These are phyloP conservation scores for Boletellus deceptivus DNA, from an alignment of 1,284 basidiomycete genomes.

Conservation along the genomic window DNA sequence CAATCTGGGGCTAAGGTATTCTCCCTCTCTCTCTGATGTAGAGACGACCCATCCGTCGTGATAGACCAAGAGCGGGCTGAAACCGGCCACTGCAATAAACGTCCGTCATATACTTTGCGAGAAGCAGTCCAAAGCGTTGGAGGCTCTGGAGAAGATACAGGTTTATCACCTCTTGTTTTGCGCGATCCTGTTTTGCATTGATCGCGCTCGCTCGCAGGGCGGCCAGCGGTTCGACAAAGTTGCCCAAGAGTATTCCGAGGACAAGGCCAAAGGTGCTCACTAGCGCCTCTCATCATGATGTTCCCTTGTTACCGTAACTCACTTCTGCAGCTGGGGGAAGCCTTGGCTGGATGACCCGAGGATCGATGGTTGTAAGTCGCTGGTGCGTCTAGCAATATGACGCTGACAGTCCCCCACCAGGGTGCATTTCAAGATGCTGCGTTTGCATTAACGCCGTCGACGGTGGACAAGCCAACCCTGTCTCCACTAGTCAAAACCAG, in stretches of 20 bases:
- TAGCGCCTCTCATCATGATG: neutral
- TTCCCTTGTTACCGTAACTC: constrained; percentile 4
- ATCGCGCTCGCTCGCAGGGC: constrained; percentile 40
- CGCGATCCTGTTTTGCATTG: neutral
- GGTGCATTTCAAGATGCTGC: constrained; percentile 82
- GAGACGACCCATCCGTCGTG: neutral
- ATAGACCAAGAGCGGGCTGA: constrained; percentile 56
- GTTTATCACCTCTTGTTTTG: constrained; percentile 34
- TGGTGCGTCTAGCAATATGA: neutral
- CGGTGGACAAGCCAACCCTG: constrained; percentile 69
- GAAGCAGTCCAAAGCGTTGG: constrained; percentile 74
- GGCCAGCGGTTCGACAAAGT: constrained; percentile 81
- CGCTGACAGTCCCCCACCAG: constrained; percentile 22
- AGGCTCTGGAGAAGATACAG: constrained; percentile 77
- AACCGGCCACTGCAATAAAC: constrained; percentile 76
- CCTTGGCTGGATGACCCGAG: constrained; percentile 80
- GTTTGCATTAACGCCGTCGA: constrained; percentile 73
- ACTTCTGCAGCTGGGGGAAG: constrained; percentile 67
- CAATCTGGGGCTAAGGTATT: constrained; percentile 30
- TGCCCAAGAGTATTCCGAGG: constrained; percentile 82
- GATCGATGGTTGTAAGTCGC: constrained; percentile 67
- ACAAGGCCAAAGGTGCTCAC: constrained; percentile 75
- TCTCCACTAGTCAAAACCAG: constrained; percentile 76
- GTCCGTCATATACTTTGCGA: constrained; percentile 86
- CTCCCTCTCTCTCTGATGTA: neutral